Evolutionary conservation across 1,139 yeast genomes (phyloP).

Genomic region (Eremothecium sinecaudum): DNA sequence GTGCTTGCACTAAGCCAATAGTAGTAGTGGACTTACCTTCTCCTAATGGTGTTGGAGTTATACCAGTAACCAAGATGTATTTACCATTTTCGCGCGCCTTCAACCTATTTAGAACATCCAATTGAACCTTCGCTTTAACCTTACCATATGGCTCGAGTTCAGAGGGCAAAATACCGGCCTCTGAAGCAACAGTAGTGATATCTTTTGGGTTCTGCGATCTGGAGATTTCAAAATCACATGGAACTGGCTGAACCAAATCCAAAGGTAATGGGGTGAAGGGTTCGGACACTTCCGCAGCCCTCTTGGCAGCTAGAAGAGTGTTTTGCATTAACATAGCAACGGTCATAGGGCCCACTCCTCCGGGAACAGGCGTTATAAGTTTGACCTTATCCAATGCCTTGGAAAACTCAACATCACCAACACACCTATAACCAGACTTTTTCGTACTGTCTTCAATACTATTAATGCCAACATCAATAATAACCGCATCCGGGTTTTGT

Average conservation of each 20-base stretch:
- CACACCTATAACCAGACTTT: constrained; percentile 77
- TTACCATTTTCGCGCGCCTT: constrained; percentile 66
- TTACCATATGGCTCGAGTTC: constrained; percentile 91
- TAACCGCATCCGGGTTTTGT: constrained; percentile 63
- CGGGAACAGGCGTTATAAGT: constrained; percentile 92
- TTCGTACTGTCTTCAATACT: constrained; percentile 66
- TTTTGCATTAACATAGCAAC: constrained; percentile 91
- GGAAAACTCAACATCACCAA: constrained; percentile 87
- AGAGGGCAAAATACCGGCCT: constrained; percentile 69
- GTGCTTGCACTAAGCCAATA: constrained; percentile 91
- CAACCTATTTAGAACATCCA: constrained; percentile 66
- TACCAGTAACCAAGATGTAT: constrained; percentile 90
- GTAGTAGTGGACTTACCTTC: constrained; percentile 98
- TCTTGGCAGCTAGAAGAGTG: constrained; percentile 73
- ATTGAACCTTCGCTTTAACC: constrained; percentile 82
- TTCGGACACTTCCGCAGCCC: constrained; percentile 26
- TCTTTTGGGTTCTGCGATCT: constrained; percentile 83
- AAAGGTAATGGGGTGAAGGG: constrained; percentile 47
- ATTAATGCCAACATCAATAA: constrained; percentile 95
- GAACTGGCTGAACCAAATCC: constrained; percentile 68
- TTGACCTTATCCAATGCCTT: constrained; percentile 59
- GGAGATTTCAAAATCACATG: constrained; percentile 88
- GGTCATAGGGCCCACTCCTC: constrained; percentile 99
- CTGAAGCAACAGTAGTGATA: constrained; percentile 71
- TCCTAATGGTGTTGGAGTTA: constrained; percentile 97